Evolutionary conservation across 805 yeast genomes (phyloP).

Genomic region (Pichia heedii): DNA sequence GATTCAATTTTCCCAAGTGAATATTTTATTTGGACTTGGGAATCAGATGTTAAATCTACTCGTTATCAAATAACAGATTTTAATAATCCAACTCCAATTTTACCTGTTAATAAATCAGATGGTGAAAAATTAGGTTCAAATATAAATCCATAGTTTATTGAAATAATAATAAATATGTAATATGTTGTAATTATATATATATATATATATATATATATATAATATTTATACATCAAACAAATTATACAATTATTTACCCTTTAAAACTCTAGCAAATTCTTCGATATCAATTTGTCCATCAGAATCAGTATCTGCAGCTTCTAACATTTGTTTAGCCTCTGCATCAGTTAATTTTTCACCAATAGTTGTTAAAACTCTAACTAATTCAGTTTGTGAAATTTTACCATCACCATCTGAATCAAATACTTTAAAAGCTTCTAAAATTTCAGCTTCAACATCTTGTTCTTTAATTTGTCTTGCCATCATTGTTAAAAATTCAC

Average conservation of each 20-base stretch:
- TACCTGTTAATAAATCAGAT: not conserved
- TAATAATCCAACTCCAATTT: not conserved
- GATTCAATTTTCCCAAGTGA: conserved; percentile 4
- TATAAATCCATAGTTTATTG: no score
- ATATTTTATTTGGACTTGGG: conserved; percentile 8
- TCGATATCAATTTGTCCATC: conserved; percentile 97
- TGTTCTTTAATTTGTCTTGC: conserved; percentile 92
- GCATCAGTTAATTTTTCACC: conserved; percentile 96
- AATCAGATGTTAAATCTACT: not conserved
- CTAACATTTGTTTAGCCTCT: conserved; percentile 95
- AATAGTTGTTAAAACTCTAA: conserved; percentile 93
- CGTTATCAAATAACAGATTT: conserved; percentile 1
- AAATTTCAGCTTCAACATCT: conserved; percentile 92
- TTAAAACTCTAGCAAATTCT: conserved; percentile 86
- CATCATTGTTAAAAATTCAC: conserved; percentile 80
- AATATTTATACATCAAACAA: not conserved
- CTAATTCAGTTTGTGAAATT: conserved; percentile 91
- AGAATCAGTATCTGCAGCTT: conserved; percentile 90
- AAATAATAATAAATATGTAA: no score
- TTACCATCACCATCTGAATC: conserved; percentile 96
- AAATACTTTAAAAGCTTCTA: conserved; percentile 97
- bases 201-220: not conserved
- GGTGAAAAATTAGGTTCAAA: not conserved
- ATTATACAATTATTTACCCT: conserved; percentile 44
- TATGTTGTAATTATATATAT: not conserved